Evolutionary conservation across 2,329 filamentous ascomycete species (phyloP), one percentile per base, ranked within the genome.

Genomic region (Xylariaceae sp.): DNA sequence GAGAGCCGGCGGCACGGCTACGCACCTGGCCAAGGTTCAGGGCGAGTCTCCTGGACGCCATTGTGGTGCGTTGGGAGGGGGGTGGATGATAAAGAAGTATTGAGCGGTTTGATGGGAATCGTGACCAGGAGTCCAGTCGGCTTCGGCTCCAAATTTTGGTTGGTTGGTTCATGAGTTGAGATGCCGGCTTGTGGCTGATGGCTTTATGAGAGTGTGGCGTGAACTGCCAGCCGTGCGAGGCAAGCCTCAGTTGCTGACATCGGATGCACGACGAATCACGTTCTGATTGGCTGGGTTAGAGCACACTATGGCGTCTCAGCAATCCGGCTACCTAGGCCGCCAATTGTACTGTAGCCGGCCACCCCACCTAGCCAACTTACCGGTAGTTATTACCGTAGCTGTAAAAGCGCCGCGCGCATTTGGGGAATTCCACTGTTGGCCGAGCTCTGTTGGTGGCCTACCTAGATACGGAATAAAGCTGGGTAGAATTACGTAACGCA

Each of bases 21-120:
- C 91, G 89, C 77, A 96, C 88, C 79, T 89, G 86, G 76, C 90
- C 84, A 71, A 97, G 85, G 81, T 92, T 95, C 77, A 95, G 84
- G 81, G 92, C 92, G 80, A 97, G 85, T 86, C 91, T 89, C 84
- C 92, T 85, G 77, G 92, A 96, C 80, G 92, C 92, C 92, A 97
- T 96, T 70, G 66, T 68, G 63, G 55, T 66, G 63, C 61, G 66
- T 68, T 68, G 67, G 74, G 72, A 71, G 72, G 74, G 71, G 72
- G 74, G 74, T 73, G 71, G 55, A 49, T 53, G 70, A 68, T 62
- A 53, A 51, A 54, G 69, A 67, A 68, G 69, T 69, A 70, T 72
- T 80, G 78, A 79, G 78, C 76, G 75, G 76, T 80, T 80, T 80
- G 76, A 77, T 76, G 67, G 64, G 59, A 66, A 66, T 61, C 63